Conservation (phyloP, 83 land plant species). For the Picea abies region DNA sequence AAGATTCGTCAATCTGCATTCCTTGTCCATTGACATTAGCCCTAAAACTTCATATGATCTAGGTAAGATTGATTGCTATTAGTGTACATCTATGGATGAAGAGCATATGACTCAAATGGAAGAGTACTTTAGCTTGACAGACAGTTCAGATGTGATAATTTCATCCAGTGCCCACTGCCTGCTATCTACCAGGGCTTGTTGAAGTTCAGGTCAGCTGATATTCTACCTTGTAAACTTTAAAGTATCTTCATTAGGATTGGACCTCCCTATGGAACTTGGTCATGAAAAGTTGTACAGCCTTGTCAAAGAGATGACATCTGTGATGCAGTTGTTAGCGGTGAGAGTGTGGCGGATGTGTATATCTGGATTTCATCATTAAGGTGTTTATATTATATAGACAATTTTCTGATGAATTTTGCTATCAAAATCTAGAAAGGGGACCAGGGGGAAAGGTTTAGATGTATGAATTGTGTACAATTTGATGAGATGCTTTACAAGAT, state of each 20-base stretch:
- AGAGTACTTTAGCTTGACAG: background rate
- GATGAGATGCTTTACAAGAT: background rate
- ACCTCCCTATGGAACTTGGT: background rate
- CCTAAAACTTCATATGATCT: no score
- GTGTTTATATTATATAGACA: background rate
- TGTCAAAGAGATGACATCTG: background rate
- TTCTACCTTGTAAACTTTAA: background rate
- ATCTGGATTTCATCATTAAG: background rate
- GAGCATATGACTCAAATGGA: background rate
- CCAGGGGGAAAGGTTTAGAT: background rate
- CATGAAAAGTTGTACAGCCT: background rate
- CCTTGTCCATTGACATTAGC: no score
- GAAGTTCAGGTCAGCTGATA: background rate
- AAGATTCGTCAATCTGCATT: no score
- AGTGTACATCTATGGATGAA: background rate
- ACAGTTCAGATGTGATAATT: background rate
- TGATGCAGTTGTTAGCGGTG: background rate
- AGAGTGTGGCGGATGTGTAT: background rate
- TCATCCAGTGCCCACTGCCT: background rate
- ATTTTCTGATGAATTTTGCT: background rate
- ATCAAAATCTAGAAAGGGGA: background rate
- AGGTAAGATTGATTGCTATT: background rate
- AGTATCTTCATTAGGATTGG: slow-evolving; percentile 2
- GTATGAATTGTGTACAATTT: background rate
- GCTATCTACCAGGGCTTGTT: background rate